Evolutionary conservation across 139 green algal genomes (phyloP).

Genomic region (Axilococcus clingmanii): DNA sequence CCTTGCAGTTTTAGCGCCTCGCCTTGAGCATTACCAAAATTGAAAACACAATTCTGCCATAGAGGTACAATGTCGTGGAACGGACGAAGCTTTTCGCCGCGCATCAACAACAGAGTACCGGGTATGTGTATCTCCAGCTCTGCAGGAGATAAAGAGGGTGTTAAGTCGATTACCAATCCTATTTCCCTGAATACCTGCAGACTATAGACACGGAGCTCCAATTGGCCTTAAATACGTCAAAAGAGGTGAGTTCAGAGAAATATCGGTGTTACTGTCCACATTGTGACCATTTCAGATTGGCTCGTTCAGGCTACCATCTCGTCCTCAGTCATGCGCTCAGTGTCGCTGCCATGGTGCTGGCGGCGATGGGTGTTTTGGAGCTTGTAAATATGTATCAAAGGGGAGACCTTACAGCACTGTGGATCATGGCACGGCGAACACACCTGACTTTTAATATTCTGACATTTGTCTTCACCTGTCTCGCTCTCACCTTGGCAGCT

Average conservation of each 20-base stretch:
- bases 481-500: constrained; percentile 47
- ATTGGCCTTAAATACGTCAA: constrained; percentile 87
- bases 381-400: constrained; percentile 65
- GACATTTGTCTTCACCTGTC: constrained; percentile 48
- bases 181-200: constrained; percentile 13
- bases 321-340: constrained; percentile 53
- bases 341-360: constrained; percentile 32
- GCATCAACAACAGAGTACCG: no score
- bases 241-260: constrained; percentile 14
- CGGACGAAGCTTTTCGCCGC: no score
- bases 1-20: neutral
- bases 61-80: no score
- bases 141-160: no score
- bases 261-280: neutral
- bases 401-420: constrained; percentile 59
- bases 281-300: neutral
- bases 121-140: no score
- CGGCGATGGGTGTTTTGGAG: constrained; percentile 29
- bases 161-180: no score
- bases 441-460: constrained; percentile 87
- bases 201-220: constrained; percentile 34
- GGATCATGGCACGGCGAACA: constrained; percentile 54
- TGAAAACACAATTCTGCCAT: no score
- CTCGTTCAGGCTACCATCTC: constrained; percentile 55
- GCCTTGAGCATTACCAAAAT: no score